Base-by-base conservation (phyloP, 208 protist species). In the Herpetomonas tarakana region DNA sequence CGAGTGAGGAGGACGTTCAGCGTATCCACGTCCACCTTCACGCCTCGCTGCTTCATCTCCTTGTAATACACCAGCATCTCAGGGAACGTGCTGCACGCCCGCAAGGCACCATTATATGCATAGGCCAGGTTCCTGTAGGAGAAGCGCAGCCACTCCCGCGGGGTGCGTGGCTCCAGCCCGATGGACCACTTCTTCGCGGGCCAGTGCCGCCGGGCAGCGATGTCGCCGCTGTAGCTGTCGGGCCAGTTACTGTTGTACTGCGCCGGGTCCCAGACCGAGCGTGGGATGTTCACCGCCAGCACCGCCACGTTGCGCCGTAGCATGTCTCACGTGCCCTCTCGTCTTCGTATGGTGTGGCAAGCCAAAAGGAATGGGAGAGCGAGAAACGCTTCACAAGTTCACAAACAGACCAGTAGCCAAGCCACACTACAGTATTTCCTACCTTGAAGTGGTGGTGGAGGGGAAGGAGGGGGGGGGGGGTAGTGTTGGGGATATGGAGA, bases 21-120 rank as follows among this genome's bases (percentile, higher is more conserved):
- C 11, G 89, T 96, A 65, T 96, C 89, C 35, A 93, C 80, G 61
- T 96, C 89, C 52, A 96, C 84, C 74, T 93, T 90, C 27, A 96
- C 89, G 2, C 83, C 85, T 2, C 89, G 89, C 68, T 83, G 72
- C 74, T 92, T 93, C 86, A 96, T 96, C 67, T 96, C 86, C 59
- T 79, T 88, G 70, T 96, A 96, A 67, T 85, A 88, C n/a, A 76
- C 49, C 1, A 93, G 52, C 89, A 93, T 93, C 69, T 91, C 81
- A 0, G 89, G 86, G 53, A 96, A 90, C 2, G 76, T 82, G 3
- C 65, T 51, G 64, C 86, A 93, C n/a, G 84, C 74, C 0, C 89
- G 80, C 63, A 96, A 70, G 2, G 89, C 86, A n/a, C 84, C 89
- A 53, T 96, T 96, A 82, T 96, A 96, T 27, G 81, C 86, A 63